These are phyloP conservation scores for Cystobasidium ongulense DNA, from an alignment of 768 basidiomycete genomes.

Conservation along the genomic window DNA sequence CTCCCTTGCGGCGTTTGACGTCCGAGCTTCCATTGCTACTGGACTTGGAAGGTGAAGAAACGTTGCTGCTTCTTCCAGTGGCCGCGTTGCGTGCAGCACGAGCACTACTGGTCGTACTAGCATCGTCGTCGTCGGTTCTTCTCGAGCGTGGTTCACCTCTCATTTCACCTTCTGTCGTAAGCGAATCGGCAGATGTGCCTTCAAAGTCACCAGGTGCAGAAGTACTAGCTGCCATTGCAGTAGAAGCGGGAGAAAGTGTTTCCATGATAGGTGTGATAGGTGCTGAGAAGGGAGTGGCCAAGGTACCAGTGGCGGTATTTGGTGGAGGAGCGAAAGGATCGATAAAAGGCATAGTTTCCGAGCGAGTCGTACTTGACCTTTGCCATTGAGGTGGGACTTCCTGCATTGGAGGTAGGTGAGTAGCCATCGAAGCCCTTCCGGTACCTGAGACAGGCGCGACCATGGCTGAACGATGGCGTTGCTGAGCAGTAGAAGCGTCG, in stretches of 20 bases:
- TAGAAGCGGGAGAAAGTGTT: conserved; percentile 10
- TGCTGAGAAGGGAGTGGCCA: conserved; percentile 13
- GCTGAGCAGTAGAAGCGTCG: conserved; percentile 17
- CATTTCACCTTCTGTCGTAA: conserved; percentile 21
- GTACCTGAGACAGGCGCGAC: conserved; percentile 14
- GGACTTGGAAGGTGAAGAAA: neutral
- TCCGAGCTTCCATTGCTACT: conserved; percentile 12
- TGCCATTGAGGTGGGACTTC: neutral
- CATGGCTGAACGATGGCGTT: conserved; percentile 32
- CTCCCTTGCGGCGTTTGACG: conserved; percentile 51
- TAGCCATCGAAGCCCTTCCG: neutral
- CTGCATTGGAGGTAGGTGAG: neutral
- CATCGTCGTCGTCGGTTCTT: conserved; percentile 22
- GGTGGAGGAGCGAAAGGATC: conserved; percentile 11
- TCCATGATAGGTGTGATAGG: conserved; percentile 7
- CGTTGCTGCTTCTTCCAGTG: neutral
- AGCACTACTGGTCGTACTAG: conserved; percentile 26
- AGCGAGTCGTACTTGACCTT: neutral
- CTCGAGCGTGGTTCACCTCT: conserved; percentile 10
- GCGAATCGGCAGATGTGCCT: conserved; percentile 16
- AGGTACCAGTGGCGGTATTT: neutral
- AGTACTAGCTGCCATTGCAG: conserved; percentile 20
- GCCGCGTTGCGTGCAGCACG: neutral
- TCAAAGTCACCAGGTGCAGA: conserved; percentile 31
- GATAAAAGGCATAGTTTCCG: neutral